These are phyloP conservation scores for Wickerhamomyces pijperi DNA, from an alignment of 805 yeast species.

Conservation along the genomic window DNA sequence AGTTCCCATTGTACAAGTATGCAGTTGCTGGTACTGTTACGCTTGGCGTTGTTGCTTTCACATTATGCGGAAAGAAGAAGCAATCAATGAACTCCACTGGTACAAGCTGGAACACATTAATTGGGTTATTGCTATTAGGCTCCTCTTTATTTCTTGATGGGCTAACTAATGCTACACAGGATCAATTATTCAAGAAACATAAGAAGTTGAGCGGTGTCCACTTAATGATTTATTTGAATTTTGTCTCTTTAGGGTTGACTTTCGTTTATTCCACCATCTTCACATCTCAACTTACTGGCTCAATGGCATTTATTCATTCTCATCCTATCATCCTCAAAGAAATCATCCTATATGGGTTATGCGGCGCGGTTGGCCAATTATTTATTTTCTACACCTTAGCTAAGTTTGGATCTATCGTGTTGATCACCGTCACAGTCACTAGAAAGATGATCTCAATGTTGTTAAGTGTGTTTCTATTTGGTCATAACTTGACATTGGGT, in stretches of 20 bases:
- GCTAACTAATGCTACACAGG: slow-evolving; percentile 87
- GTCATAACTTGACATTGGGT: slow-evolving; percentile 48
- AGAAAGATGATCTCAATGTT: slow-evolving; percentile 95
- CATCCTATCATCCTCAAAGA: slow-evolving; percentile 51
- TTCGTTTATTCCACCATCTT: slow-evolving; percentile 30
- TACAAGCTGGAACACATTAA: slow-evolving; percentile 26
- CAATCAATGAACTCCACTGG: slow-evolving; percentile 16
- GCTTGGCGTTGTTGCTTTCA: slow-evolving; percentile 71
- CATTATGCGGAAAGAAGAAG: slow-evolving; percentile 34
- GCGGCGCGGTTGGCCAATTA: slow-evolving; percentile 91
- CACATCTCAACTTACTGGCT: slow-evolving; percentile 38
- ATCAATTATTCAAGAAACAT: slow-evolving; percentile 53
- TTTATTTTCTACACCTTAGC: slow-evolving; percentile 82
- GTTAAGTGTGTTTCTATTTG: slow-evolving; percentile 74
- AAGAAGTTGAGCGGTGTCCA: slow-evolving; percentile 66
- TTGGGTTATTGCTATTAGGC: slow-evolving; percentile 52
- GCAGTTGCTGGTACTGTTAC: slow-evolving; percentile 73
- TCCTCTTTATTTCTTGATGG: slow-evolving; percentile 78
- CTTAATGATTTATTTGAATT: slow-evolving; percentile 66
- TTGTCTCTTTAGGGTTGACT: slow-evolving; percentile 34
- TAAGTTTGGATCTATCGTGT: slow-evolving; percentile 70
- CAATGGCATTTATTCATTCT: slow-evolving; percentile 33
- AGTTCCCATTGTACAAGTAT: slow-evolving; percentile 68
- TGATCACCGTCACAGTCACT: slow-evolving; percentile 91
- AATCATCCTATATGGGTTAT: slow-evolving; percentile 52